Percentiles rank a stretch among this genome's conserved stretches.
Evolutionary conservation across 169 alveolate genomes (phyloP).

Genomic region (Cryptosporidium felis): DNA sequence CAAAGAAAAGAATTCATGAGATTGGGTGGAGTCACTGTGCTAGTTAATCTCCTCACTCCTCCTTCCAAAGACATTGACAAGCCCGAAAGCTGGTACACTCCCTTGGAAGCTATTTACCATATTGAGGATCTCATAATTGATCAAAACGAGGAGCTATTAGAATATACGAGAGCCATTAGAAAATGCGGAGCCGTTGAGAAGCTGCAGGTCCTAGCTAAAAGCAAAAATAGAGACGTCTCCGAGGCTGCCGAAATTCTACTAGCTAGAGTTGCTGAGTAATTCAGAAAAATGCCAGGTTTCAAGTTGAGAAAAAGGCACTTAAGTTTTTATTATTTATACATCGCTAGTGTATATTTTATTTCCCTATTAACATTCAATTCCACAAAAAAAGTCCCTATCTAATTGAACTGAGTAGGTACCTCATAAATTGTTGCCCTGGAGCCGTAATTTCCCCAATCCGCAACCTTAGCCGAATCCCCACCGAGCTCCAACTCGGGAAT

Average conservation of each 20-base stretch:
- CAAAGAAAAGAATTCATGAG: constrained; percentile 86
- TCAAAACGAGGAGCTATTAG: constrained; percentile 82
- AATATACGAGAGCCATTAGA: constrained; percentile 79
- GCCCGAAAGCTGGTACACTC: constrained; percentile 81
- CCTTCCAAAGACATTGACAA: constrained; percentile 78
- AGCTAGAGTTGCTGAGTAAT: constrained; percentile 79
- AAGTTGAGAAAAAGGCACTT: too few relatives aligned
- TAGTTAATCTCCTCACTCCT: constrained; percentile 75
- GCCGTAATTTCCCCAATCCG: too few relatives aligned
- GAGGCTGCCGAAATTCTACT: constrained; percentile 82
- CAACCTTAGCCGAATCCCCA: too few relatives aligned
- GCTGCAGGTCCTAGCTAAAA: constrained; percentile 74
- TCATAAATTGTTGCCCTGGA: too few relatives aligned
- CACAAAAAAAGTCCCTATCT: too few relatives aligned
- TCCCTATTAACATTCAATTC: too few relatives aligned
- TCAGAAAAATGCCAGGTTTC: not conserved
- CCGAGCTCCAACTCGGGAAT: too few relatives aligned
- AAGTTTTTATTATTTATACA: too few relatives aligned
- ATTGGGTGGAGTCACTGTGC: constrained; percentile 83
- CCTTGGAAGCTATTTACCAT: constrained; percentile 88
- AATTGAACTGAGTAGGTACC: too few relatives aligned
- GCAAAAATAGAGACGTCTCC: constrained; percentile 81
- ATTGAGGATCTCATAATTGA: constrained; percentile 87
- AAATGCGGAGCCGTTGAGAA: constrained; percentile 82
- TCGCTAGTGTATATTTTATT: too few relatives aligned